phyloP scores from a whole-genome alignment of 305 asterid species.

The Rubia peregrina region DNA sequence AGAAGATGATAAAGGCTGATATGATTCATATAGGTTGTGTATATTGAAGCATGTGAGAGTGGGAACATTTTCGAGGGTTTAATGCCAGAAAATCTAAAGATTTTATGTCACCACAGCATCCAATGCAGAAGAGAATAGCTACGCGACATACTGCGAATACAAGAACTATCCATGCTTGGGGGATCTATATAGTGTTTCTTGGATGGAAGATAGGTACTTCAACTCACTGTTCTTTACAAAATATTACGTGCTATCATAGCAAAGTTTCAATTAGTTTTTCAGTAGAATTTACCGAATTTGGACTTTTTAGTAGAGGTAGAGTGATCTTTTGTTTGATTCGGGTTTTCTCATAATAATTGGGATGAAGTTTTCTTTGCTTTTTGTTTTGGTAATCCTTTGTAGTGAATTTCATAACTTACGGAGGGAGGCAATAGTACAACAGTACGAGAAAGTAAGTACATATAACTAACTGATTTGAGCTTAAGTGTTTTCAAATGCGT shows the following conservation, averaged over 20 bases:
- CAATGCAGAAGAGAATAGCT: slow-evolving; percentile 78
- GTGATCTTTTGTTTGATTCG: too few relatives aligned
- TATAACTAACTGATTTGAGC: neutral
- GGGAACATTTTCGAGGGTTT: slow-evolving; percentile 83
- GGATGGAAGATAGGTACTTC: slow-evolving; percentile 93
- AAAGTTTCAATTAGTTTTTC: too few relatives aligned
- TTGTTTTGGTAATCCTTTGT: too few relatives aligned
- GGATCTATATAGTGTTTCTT: slow-evolving; percentile 81
- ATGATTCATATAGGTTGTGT: slow-evolving; percentile 43
- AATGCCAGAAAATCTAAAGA: slow-evolving; percentile 61
- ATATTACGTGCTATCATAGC: too few relatives aligned
- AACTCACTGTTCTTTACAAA: neutral
- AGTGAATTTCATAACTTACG: slow-evolving; percentile 52
- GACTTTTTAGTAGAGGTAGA: too few relatives aligned
- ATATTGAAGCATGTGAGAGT: slow-evolving; percentile 86
- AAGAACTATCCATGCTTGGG: slow-evolving; percentile 71
- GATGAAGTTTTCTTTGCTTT: neutral
- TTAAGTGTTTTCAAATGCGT: neutral
- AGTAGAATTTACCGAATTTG: too few relatives aligned
- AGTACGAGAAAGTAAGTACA: slow-evolving; percentile 45
- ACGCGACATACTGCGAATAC: slow-evolving; percentile 80
- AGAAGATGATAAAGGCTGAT: neutral
- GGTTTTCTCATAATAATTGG: neutral
- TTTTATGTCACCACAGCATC: slow-evolving; percentile 86
- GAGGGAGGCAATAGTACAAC: slow-evolving; percentile 61